phyloP scores from a whole-genome alignment of 2,329 filamentous ascomycete genomes.

The Fusarium penzigii region DNA sequence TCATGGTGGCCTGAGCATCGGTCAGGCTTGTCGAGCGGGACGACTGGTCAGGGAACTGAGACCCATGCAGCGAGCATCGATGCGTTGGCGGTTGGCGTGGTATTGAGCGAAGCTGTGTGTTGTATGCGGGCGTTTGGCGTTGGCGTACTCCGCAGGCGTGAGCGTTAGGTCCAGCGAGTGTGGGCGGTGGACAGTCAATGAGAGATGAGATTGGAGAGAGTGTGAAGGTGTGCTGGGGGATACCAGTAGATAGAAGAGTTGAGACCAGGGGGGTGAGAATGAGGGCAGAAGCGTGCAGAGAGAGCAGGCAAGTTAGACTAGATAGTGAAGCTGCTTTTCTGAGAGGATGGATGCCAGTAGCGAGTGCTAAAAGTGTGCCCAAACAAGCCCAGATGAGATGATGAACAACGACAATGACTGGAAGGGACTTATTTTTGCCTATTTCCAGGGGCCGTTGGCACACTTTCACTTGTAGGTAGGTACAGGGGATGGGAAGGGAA shows the following conservation, averaged over 20 bases:
- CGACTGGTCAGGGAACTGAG: slow-evolving; percentile 43
- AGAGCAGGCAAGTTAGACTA: not conserved
- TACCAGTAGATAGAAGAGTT: not conserved
- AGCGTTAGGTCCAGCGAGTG: slow-evolving; percentile 10
- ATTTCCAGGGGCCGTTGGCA: not conserved
- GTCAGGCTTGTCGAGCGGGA: slow-evolving; percentile 44
- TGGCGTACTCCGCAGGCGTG: slow-evolving; percentile 25
- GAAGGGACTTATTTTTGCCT: not conserved
- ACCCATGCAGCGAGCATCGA: slow-evolving; percentile 50
- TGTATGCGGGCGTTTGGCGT: slow-evolving; percentile 36
- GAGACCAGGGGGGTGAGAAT: not conserved
- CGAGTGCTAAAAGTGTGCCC: not conserved
- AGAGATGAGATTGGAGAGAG: not conserved
- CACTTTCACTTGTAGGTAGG: not conserved
- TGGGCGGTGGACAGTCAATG: slow-evolving; percentile 7
- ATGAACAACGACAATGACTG: not conserved
- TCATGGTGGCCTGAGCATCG: slow-evolving; percentile 51
- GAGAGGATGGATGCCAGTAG: not conserved
- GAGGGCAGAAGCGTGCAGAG: too few relatives aligned
- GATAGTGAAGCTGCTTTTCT: not conserved
- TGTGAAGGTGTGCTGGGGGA: not conserved
- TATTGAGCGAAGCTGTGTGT: not conserved
- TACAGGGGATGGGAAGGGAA: not conserved
- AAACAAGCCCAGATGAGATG: not conserved
- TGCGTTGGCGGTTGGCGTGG: slow-evolving; percentile 43